Conservation (phyloP, 2,329 filamentous ascomycete species). For the Penicillium sp. region DNA sequence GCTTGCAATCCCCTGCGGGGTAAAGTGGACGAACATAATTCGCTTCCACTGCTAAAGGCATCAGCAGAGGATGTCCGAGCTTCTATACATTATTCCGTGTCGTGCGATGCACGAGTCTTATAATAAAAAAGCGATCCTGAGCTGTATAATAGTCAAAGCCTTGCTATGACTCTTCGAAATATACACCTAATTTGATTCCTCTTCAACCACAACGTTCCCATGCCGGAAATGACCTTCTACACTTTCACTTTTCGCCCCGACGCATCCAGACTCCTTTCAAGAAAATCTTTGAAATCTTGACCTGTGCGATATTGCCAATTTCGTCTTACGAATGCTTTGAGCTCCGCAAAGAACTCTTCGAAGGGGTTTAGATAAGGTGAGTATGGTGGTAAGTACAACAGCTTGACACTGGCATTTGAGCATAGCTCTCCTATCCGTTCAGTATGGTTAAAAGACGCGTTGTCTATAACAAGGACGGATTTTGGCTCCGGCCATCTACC, state of each 20-base stretch:
- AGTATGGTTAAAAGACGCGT: conserved; percentile 1
- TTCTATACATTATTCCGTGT: not conserved
- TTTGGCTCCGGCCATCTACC: conserved; percentile 7
- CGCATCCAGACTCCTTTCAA: conserved; percentile 15
- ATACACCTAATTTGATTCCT: not conserved
- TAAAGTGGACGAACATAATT: not conserved
- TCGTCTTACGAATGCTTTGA: conserved; percentile 7
- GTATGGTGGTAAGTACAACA: not conserved
- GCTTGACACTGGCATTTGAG: conserved; percentile 2
- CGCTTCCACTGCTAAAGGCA: not conserved
- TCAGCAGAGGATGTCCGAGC: not conserved
- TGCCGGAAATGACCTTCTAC: conserved; percentile 18
- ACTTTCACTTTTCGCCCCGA: conserved; percentile 12
- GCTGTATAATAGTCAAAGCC: not conserved
- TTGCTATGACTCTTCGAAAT: not conserved
- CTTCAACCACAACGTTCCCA: conserved; percentile 11
- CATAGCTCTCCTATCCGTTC: conserved; percentile 3
- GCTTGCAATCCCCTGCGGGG: not conserved
- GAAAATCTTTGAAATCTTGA: conserved; percentile 14
- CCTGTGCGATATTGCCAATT: conserved; percentile 10
- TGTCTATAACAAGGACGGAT: not conserved
- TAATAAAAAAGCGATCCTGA: not conserved
- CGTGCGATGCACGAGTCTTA: not conserved
- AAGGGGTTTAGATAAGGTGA: not conserved
- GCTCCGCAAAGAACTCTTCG: not conserved